phyloP scores from a whole-genome alignment of 176 grass and related monocot genomes.

The Lolium perenne region DNA sequence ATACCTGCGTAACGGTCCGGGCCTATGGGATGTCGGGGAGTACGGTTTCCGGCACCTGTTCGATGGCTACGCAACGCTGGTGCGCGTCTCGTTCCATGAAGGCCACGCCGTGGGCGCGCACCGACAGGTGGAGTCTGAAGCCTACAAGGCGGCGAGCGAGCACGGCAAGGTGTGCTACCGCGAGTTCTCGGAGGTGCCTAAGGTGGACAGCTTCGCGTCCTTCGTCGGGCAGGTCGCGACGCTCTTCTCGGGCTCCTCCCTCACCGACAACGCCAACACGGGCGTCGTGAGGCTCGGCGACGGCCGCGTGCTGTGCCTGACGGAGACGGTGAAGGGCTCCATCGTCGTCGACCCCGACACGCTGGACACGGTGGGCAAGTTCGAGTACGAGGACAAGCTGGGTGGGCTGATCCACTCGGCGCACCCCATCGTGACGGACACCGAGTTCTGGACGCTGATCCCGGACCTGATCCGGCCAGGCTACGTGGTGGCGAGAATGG shows the following conservation, averaged over 20 bases:
- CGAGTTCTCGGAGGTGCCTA: conserved; percentile 94
- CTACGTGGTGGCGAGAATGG: conserved; percentile 77
- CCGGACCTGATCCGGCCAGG: conserved; percentile 86
- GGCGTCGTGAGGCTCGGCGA: conserved; percentile 87
- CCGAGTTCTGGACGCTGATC: conserved; percentile 87
- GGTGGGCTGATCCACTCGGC: conserved; percentile 90
- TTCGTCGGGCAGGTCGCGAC: conserved; percentile 67
- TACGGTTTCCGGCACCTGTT: conserved; percentile 96
- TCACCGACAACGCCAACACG: conserved; percentile 99
- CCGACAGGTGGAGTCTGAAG: conserved; percentile 92
- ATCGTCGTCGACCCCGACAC: conserved; percentile 89
- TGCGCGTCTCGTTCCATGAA: conserved; percentile 75
- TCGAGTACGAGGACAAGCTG: conserved; percentile 77
- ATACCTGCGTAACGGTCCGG: conserved; percentile 92
- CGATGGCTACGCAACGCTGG: conserved; percentile 94
- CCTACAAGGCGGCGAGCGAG: conserved; percentile 82
- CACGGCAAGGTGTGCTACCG: conserved; percentile 85
- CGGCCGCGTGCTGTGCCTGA: conserved; percentile 93
- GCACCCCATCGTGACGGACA: conserved; percentile 83
- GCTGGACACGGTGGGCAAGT: conserved; percentile 83
- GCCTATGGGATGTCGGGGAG: conserved; percentile 89
- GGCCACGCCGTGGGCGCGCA: conserved; percentile 67
- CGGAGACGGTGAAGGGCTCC: conserved; percentile 94
- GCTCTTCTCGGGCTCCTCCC: conserved; percentile 84
- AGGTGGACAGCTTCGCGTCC: conserved; percentile 53